These are phyloP conservation scores for Penstemon newberryi DNA, from an alignment of 257 asterid genomes.

Conservation along the genomic window DNA sequence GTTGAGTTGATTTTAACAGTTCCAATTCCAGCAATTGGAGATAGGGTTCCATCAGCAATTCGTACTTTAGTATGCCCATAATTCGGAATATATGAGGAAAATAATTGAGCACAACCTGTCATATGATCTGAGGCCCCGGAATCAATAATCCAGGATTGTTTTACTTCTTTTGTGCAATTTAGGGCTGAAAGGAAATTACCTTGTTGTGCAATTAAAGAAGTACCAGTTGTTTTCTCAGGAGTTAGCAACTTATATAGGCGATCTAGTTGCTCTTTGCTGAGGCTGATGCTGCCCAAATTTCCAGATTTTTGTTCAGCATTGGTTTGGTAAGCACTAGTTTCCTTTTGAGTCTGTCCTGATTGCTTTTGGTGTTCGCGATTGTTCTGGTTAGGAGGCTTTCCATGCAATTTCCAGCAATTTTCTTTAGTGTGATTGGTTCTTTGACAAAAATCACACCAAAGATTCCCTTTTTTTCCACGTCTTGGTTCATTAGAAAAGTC, in stretches of 20 bases:
- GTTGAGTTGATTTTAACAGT: not conserved
- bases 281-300: not conserved
- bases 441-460: no score
- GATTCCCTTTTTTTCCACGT: not conserved
- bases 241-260: not conserved
- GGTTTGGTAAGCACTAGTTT: not conserved
- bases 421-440: no score
- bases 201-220: conserved; percentile 6
- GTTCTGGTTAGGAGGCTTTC: no score
- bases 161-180: not conserved
- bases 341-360: not conserved
- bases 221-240: not conserved
- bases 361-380: no score
- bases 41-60: conserved; percentile 6
- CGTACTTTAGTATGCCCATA: not conserved
- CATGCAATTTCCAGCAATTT: no score
- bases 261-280: not conserved
- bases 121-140: conserved; percentile 19
- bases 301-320: not conserved
- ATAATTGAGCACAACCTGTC: not conserved
- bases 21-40: conserved; percentile 5
- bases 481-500: not conserved
- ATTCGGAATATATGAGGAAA: not conserved
- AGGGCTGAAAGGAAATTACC: not conserved
- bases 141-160: not conserved